A percentile compares a stretch with the other conserved stretches of the same genome.
phyloP scores from a whole-genome alignment of 352 stramenopile genomes.

The Globisporangium nunn region DNA sequence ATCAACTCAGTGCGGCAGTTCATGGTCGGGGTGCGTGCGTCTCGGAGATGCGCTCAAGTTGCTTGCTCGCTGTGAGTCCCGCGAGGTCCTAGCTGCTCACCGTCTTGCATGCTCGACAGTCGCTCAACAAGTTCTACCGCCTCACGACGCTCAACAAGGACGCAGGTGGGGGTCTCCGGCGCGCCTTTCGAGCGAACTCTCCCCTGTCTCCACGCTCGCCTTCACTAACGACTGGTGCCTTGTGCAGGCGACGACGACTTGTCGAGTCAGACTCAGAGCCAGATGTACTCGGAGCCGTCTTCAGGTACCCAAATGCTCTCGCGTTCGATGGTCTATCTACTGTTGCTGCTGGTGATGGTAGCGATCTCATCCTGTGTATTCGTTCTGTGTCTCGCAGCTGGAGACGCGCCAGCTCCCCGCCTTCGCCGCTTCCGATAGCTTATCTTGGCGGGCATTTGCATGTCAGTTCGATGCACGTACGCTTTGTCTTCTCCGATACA shows the following conservation, averaged over 20 bases:
- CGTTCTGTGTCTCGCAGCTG: slow-evolving; percentile 1
- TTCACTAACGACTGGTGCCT: neutral
- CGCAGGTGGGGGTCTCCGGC: slow-evolving; percentile 14
- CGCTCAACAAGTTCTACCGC: slow-evolving; percentile 72
- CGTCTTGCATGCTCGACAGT: slow-evolving; percentile 21
- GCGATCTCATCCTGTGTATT: neutral
- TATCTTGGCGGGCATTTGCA: neutral
- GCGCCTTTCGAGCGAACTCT: too few relatives aligned
- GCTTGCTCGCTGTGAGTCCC: neutral
- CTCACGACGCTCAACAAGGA: slow-evolving; percentile 51
- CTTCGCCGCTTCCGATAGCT: slow-evolving; percentile 48
- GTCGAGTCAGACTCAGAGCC: slow-evolving; percentile 31
- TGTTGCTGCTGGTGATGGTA: neutral
- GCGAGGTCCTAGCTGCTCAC: neutral
- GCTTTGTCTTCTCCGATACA: neutral
- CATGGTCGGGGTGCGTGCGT: slow-evolving; percentile 59
- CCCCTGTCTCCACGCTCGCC: neutral
- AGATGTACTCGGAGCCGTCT: slow-evolving; percentile 24
- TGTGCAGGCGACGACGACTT: slow-evolving; percentile 14
- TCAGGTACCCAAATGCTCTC: slow-evolving; percentile 19
- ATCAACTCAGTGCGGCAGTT: slow-evolving; percentile 87
- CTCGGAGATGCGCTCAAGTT: neutral
- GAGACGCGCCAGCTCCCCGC: slow-evolving; percentile 25
- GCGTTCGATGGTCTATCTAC: too few relatives aligned
- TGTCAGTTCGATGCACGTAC: neutral